phyloP scores from a whole-genome alignment of 2,329 filamentous ascomycete genomes.

The Teratosphaeriaceae sp. region DNA sequence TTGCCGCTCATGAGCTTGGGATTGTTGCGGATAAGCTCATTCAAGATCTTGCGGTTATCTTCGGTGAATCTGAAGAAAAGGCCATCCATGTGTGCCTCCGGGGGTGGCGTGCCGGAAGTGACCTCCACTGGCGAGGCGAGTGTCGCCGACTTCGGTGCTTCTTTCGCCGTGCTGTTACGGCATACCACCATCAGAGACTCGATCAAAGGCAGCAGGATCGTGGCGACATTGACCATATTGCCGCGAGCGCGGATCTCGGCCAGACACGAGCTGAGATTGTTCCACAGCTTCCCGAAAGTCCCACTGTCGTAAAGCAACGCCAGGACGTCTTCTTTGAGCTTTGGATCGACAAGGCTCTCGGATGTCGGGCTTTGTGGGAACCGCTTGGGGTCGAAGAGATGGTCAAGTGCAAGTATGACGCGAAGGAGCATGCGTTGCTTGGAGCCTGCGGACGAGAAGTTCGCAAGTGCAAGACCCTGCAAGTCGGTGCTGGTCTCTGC shows the following conservation, averaged over 20 bases:
- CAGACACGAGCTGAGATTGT: constrained; percentile 82
- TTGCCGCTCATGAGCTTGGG: constrained; percentile 98
- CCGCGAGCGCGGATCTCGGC: constrained; percentile 83
- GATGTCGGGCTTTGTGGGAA: constrained; percentile 9
- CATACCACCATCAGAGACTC: constrained; percentile 98
- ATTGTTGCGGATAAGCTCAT: constrained; percentile 93
- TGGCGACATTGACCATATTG: constrained; percentile 95
- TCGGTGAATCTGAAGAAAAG: constrained; percentile 98
- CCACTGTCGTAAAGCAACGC: constrained; percentile 83
- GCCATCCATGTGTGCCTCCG: constrained; percentile 75
- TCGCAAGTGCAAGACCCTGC: constrained; percentile 85
- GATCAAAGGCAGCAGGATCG: constrained; percentile 87
- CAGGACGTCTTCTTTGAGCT: constrained; percentile 76
- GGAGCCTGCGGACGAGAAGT: constrained; percentile 92
- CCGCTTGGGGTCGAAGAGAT: constrained; percentile 77
- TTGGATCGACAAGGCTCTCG: constrained; percentile 39
- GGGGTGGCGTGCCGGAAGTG: constrained; percentile 63
- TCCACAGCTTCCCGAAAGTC: constrained; percentile 87
- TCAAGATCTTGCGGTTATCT: constrained; percentile 93
- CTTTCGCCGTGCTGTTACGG: constrained; percentile 86
- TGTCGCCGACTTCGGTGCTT: constrained; percentile 50
- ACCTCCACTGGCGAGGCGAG: constrained; percentile 32
- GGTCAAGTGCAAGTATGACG: constrained; percentile 88
- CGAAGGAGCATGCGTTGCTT: constrained; percentile 94
- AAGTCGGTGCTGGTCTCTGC: constrained; percentile 89